These are phyloP conservation scores for Trichosporon sp. DNA, from an alignment of 1,284 basidiomycete genomes.

Conservation along the genomic window DNA sequence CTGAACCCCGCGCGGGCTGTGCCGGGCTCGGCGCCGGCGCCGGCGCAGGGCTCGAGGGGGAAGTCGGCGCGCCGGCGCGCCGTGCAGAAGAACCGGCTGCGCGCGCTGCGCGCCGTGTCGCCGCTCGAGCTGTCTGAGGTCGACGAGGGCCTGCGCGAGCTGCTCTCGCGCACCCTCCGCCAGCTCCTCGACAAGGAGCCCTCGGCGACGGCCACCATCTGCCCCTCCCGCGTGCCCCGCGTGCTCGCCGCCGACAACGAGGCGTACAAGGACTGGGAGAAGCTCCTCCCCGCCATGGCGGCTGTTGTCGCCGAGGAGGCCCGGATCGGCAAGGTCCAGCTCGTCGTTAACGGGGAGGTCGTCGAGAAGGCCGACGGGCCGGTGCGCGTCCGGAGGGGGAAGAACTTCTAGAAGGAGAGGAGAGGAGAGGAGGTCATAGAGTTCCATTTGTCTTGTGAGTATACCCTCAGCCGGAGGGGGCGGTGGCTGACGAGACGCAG, in stretches of 20 bases:
- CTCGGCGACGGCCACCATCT: slow-evolving; percentile 3
- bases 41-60: not conserved
- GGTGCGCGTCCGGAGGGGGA: slow-evolving; percentile 9
- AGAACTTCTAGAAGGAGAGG: not conserved
- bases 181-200: not conserved
- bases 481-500: not conserved
- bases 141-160: not conserved
- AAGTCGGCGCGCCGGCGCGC: slow-evolving; percentile 8
- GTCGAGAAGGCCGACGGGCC: not conserved
- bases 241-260: not conserved
- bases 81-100: slow-evolving; percentile 11
- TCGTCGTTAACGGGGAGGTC: slow-evolving; percentile 1
- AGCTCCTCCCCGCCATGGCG: slow-evolving; percentile 3
- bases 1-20: not conserved
- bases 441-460: not conserved
- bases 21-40: not conserved
- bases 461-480: not conserved
- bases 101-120: slow-evolving; percentile 4
- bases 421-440: not conserved
- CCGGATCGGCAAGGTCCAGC: not conserved
- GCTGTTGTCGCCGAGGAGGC: slow-evolving; percentile 7
- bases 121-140: not conserved
- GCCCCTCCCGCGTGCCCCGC: slow-evolving; percentile 10
- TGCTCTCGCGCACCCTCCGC: not conserved
- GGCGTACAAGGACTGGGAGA: slow-evolving; percentile 9